These are phyloP conservation scores for Modicella reniformis DNA, from an alignment of 371 early-diverging fungal genomes.

Conservation along the genomic window DNA sequence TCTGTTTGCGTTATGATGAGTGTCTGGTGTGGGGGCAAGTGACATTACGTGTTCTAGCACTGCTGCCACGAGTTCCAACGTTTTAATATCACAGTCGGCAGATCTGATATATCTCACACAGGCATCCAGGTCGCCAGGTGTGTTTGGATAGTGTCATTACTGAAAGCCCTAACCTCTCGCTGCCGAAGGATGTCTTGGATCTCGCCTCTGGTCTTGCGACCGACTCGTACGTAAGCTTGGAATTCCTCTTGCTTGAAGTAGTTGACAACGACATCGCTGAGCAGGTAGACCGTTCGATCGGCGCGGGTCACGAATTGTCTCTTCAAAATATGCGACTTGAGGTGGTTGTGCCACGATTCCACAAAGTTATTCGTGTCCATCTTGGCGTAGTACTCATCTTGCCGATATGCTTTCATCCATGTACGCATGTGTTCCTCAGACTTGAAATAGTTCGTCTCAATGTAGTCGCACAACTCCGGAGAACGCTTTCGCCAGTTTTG, in stretches of 20 bases:
- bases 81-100: too few species aligned
- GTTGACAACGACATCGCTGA: background rate
- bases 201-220: slow-evolving; percentile 8
- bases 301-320: background rate
- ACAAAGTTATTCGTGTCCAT: slow-evolving; percentile 41
- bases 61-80: too few species aligned
- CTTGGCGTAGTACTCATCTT: slow-evolving; percentile 4
- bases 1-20: too few species aligned
- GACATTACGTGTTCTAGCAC: too few species aligned
- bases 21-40: too few species aligned
- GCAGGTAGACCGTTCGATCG: slow-evolving; percentile 11
- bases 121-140: too few species aligned
- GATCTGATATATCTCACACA: too few species aligned
- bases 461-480: background rate
- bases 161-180: slow-evolving; percentile 5
- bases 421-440: background rate
- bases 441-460: background rate
- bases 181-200: slow-evolving; percentile 4
- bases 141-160: too few species aligned
- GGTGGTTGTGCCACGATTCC: slow-evolving; percentile 35
- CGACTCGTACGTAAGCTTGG: background rate
- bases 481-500: background rate
- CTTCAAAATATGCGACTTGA: slow-evolving; percentile 14
- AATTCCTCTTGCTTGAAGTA: slow-evolving; percentile 11
- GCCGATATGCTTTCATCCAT: slow-evolving; percentile 9